Evolutionary conservation across 2,329 filamentous ascomycete genomes (phyloP), one percentile per base, ranked within the genome.

Genomic region (Bimuria novae-zelandiae): DNA sequence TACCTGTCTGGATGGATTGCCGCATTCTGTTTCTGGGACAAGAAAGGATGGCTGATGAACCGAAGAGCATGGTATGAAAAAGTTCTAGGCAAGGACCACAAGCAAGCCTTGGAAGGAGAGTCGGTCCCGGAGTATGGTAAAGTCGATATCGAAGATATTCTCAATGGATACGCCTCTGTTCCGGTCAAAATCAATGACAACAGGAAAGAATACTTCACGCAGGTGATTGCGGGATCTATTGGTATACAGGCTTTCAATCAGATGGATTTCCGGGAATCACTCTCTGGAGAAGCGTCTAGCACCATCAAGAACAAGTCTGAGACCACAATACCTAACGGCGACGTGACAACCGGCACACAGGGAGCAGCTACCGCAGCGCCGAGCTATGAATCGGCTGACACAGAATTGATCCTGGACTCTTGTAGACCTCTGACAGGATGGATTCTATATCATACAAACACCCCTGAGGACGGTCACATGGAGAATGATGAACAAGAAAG

Each of bases 11-110:
- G 49, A 10, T 52, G 49, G 49, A 47, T 52, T 14, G 16, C 29
- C 6, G 35, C 35, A 10, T 52, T 52, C 7, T 52, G 42, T 22
- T 52, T 52, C 27, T 47, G 49, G 42, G 43, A 52, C 23, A 16
- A 23, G 12, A 14, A 46, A 1, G 49, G 49, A 22, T 35, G 47
- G 35, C 19, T 25, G 5, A 30, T 45, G 11, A 10, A 7, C n/a
- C 5, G 23, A 27, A 17, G 39, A 10, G 25, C 14, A 3, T 41
- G 4, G 21, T 11, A 17, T 2, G 25, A 33, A 27, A 10, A 10
- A 10, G 5, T 5, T 5, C 5, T 6, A 27, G 10, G 10, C 5
- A 10, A 27, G 25, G 25, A 27, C 25, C 25, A 27, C 25, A 27
- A 27, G 25, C 5, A 27, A 27, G 10, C 25, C 10, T 10, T n/a